phyloP scores from a whole-genome alignment of 805 yeast genomes.

The Spathaspora gorwiae region DNA sequence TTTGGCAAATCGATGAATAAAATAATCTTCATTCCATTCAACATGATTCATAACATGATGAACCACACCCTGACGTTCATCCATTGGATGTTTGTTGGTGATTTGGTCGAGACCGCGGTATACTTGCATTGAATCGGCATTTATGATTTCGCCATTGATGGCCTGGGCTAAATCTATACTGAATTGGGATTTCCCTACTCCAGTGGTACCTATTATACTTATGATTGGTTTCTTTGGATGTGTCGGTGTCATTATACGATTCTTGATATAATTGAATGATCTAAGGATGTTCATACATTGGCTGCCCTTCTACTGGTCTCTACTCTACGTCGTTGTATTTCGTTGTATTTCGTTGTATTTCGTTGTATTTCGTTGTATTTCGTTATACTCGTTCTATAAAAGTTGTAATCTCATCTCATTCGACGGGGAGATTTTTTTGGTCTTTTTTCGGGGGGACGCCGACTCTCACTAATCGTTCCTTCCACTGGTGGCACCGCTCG shows the following conservation, averaged over 20 bases:
- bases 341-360: too few species aligned
- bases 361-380: too few species aligned
- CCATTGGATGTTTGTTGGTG: slow-evolving; percentile 87
- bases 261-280: slow-evolving; percentile 16
- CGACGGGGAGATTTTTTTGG: too few species aligned
- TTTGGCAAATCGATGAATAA: slow-evolving; percentile 67
- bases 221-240: slow-evolving; percentile 38
- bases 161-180: slow-evolving; percentile 73
- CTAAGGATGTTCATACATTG: slow-evolving; percentile 8
- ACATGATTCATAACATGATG: slow-evolving; percentile 90
- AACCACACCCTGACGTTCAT: slow-evolving; percentile 66
- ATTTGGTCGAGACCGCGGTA: slow-evolving; percentile 68
- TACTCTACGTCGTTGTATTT: too few species aligned
- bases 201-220: slow-evolving; percentile 87
- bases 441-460: too few species aligned
- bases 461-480: too few species aligned
- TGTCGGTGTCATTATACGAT: slow-evolving; percentile 8
- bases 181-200: slow-evolving; percentile 90
- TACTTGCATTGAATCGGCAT: slow-evolving; percentile 97
- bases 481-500: too few species aligned
- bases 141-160: slow-evolving; percentile 82
- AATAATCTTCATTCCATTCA: slow-evolving; percentile 75
- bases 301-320: neutral
- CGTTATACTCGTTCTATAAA: too few species aligned
- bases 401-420: too few species aligned